A percentile compares a stretch with the other conserved stretches of the same genome.
Conservation (phyloP, 2,329 filamentous ascomycete species). For the Alternaria brassicae region DNA sequence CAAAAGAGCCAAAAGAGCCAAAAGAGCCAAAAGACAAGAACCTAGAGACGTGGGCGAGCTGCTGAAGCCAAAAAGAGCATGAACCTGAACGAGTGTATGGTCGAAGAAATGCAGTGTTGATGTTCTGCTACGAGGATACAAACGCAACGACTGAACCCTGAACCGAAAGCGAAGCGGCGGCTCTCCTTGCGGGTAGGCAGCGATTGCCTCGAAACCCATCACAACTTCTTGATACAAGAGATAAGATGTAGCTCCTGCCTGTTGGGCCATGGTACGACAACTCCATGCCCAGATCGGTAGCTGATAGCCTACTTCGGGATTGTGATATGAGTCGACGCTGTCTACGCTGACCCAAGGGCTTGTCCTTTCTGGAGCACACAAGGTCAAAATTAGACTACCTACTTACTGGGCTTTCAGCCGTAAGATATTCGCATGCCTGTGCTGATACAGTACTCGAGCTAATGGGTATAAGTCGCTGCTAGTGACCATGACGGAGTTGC, state of each 20-base stretch:
- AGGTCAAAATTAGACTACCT: not conserved
- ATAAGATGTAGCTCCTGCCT: not conserved
- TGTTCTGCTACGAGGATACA: not conserved
- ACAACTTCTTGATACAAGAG: not conserved
- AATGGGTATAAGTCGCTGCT: not conserved
- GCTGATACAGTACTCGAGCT: not conserved
- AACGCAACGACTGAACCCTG: slow-evolving; percentile 4
- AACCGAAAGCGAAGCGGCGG: not conserved
- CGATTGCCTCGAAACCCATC: not conserved
- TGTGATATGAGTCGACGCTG: not conserved
- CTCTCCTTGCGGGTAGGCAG: slow-evolving; percentile 1
- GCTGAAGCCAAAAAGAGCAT: not conserved
- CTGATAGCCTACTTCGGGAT: not conserved
- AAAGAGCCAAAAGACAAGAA: not conserved
- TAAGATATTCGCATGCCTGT: not conserved
- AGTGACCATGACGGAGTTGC: not conserved
- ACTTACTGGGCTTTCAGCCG: not conserved
- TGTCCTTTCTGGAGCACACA: not conserved
- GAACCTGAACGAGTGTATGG: not conserved
- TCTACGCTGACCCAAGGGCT: not conserved
- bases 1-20: too few relatives aligned
- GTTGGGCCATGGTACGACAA: not conserved
- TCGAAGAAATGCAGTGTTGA: slow-evolving; percentile 3
- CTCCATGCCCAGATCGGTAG: too few relatives aligned
- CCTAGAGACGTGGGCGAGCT: not conserved